Conservation (phyloP, 768 basidiomycete species). For the Fibroporia radiculosa region DNA sequence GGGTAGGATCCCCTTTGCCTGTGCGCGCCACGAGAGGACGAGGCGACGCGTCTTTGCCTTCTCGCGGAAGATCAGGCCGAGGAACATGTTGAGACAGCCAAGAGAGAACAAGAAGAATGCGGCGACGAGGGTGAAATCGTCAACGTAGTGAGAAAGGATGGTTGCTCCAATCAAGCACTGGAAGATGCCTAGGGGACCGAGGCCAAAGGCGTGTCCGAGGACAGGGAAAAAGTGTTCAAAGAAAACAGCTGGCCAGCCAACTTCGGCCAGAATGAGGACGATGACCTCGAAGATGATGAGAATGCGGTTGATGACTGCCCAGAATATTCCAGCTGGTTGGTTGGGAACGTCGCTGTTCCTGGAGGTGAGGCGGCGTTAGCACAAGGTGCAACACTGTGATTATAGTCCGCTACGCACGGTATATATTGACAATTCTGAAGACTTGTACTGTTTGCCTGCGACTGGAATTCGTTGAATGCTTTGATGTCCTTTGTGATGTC, state of each 20-base stretch:
- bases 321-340: conserved; percentile 86
- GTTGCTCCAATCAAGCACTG: conserved; percentile 71
- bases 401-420: conserved; percentile 37
- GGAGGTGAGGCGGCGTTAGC: conserved; percentile 18
- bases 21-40: conserved; percentile 58
- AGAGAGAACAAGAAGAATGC: conserved; percentile 89
- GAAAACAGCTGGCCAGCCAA: conserved; percentile 72
- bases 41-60: conserved; percentile 57
- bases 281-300: conserved; percentile 83
- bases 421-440: conserved; percentile 69
- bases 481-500: conserved; percentile 66
- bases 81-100: conserved; percentile 85
- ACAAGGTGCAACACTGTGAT: not conserved
- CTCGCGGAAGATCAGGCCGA: conserved; percentile 77
- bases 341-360: conserved; percentile 79
- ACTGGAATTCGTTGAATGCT: conserved; percentile 62
- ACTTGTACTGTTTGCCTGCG: conserved; percentile 28
- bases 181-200: conserved; percentile 81
- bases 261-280: conserved; percentile 74
- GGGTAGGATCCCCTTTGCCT: conserved; percentile 50
- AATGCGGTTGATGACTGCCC: conserved; percentile 82
- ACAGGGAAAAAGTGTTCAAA: conserved; percentile 85
- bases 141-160: conserved; percentile 57
- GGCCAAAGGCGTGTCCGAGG: conserved; percentile 73
- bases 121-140: conserved; percentile 81